Evolutionary conservation across 2,329 filamentous ascomycete species (phyloP).

Genomic region (Phoma sp.): DNA sequence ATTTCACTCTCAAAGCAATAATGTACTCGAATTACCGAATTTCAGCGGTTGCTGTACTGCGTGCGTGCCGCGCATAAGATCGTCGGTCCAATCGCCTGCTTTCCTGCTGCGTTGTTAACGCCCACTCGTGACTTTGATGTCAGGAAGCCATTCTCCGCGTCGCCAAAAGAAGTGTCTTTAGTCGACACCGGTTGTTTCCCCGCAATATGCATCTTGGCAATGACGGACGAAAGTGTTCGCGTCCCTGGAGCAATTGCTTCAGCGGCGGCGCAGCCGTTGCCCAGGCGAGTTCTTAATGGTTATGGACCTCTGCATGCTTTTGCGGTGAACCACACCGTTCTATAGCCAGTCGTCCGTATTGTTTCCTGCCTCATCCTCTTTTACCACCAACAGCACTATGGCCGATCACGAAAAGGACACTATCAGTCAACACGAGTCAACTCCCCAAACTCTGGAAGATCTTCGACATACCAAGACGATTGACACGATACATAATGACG

Average conservation of each 20-base stretch:
- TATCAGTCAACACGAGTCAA: not conserved
- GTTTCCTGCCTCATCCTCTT: not conserved
- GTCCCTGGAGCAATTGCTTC: not conserved
- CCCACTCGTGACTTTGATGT: constrained; percentile 4
- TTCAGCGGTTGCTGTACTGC: constrained; percentile 1
- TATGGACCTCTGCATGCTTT: not conserved
- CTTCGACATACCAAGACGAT: constrained; percentile 14
- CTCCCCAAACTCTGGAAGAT: constrained; percentile 6
- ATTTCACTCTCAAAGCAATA: not conserved
- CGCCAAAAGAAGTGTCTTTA: constrained; percentile 11
- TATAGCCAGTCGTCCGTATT: no score
- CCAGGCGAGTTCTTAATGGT: not conserved
- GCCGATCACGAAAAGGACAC: not conserved
- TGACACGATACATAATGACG: constrained; percentile 30
- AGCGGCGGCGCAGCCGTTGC: not conserved
- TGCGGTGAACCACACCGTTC: not conserved
- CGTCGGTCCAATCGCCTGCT: constrained; percentile 2
- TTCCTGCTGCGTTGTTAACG: not conserved
- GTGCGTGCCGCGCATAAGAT: not conserved
- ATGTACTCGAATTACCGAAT: constrained; percentile 1
- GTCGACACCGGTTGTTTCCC: constrained; percentile 2
- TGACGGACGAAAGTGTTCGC: not conserved
- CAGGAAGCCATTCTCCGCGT: constrained; percentile 1
- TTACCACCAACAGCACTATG: not conserved
- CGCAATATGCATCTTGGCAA: constrained; percentile 8